Percentiles rank a stretch among this genome's conserved stretches.
Conservation (phyloP, 495 filamentous ascomycete species). For the Neurospora sp. region DNA sequence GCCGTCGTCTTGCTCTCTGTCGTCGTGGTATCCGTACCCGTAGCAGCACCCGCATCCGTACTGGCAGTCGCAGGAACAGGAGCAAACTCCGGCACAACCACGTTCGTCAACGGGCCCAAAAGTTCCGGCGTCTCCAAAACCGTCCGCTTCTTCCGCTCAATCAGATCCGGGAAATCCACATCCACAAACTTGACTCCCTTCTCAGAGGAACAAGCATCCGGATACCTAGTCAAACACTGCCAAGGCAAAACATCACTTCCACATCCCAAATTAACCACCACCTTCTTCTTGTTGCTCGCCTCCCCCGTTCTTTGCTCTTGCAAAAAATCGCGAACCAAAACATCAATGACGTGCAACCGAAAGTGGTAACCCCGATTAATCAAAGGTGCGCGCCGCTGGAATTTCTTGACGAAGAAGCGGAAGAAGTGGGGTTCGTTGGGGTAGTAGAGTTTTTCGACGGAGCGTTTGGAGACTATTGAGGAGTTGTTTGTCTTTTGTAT, state of each 20-base stretch:
- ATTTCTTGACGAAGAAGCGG: slow-evolving; percentile 76
- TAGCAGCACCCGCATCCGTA: neutral
- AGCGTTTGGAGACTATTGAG: slow-evolving; percentile 83
- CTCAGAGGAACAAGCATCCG: slow-evolving; percentile 29
- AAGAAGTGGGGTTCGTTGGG: slow-evolving; percentile 68
- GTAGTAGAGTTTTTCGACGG: slow-evolving; percentile 77
- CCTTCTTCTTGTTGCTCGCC: slow-evolving; percentile 42
- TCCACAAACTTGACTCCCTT: slow-evolving; percentile 60
- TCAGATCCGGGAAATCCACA: slow-evolving; percentile 77
- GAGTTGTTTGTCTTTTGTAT: slow-evolving; percentile 67
- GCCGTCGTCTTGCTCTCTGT: neutral
- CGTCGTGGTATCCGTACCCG: neutral
- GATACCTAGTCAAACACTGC: slow-evolving; percentile 60
- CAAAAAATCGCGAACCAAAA: slow-evolving; percentile 61
- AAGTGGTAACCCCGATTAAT: slow-evolving; percentile 88
- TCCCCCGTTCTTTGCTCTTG: slow-evolving; percentile 32
- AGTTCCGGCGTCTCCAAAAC: slow-evolving; percentile 54
- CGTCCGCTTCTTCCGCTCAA: slow-evolving; percentile 58
- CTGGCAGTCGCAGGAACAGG: neutral
- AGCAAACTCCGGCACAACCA: neutral
- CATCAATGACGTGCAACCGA: slow-evolving; percentile 69
- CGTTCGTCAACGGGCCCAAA: slow-evolving; percentile 16
- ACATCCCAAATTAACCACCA: slow-evolving; percentile 68
- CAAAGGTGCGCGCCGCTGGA: slow-evolving; percentile 65
- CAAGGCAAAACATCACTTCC: slow-evolving; percentile 82